Conservation (phyloP, 2,329 filamentous ascomycete genomes). For the Lomentospora prolificans region DNA sequence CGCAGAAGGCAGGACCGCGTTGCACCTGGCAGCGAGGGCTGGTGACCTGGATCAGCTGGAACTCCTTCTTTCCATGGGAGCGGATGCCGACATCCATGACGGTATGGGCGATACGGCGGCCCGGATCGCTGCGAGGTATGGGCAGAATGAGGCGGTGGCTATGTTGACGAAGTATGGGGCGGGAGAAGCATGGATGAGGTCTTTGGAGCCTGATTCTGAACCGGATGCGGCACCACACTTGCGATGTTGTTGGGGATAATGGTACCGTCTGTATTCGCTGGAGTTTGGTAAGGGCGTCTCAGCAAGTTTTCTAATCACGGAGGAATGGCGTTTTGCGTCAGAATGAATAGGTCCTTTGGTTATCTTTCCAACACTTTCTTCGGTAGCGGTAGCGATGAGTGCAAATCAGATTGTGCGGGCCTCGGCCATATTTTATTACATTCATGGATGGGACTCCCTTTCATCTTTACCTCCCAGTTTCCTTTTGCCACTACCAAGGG, state of each 20-base stretch:
- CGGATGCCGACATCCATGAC: background rate
- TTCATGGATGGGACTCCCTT: too few relatives aligned
- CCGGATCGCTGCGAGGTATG: background rate
- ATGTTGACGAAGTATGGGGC: background rate
- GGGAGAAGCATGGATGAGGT: background rate
- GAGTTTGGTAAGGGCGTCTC: background rate
- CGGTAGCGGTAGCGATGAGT: too few relatives aligned
- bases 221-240: background rate
- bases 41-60: background rate
- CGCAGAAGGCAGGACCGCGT: background rate
- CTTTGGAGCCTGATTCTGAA: background rate
- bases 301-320: background rate
- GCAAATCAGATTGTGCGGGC: too few relatives aligned
- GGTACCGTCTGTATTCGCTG: background rate
- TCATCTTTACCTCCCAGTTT: too few relatives aligned
- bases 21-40: constrained; percentile 3
- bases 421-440: too few relatives aligned
- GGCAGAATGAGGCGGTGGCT: background rate
- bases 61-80: background rate
- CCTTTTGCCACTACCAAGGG: too few relatives aligned
- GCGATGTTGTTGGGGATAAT: constrained; percentile 1
- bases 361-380: too few relatives aligned
- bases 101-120: background rate
- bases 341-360: too few relatives aligned
- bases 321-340: background rate